Evolutionary conservation across 2,329 filamentous ascomycete species (phyloP).

Genomic region (Biscogniauxia mediterranea): DNA sequence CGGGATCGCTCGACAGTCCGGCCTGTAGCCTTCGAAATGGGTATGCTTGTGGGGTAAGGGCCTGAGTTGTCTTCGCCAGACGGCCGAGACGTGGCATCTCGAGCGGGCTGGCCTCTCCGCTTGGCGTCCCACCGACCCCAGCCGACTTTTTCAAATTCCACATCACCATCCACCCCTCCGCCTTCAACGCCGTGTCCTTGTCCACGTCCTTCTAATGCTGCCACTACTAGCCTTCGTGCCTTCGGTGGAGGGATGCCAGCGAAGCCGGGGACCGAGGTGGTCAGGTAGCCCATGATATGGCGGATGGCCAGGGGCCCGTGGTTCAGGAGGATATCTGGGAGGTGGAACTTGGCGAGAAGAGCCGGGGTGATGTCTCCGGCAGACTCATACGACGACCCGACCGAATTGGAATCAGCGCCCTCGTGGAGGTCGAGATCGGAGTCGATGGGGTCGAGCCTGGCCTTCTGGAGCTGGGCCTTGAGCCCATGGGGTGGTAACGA

Average conservation of each 20-base stretch:
- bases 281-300: conserved; percentile 92
- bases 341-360: conserved; percentile 84
- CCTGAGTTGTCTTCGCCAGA: conserved; percentile 40
- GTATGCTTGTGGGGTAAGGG: conserved; percentile 52
- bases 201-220: conserved; percentile 78
- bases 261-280: conserved; percentile 89
- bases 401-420: conserved; percentile 47
- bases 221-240: conserved; percentile 87
- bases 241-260: conserved; percentile 85
- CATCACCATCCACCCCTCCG: conserved; percentile 64
- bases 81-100: conserved; percentile 41
- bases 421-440: conserved; percentile 87
- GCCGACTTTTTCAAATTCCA: conserved; percentile 91
- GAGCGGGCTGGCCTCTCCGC: conserved; percentile 61
- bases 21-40: conserved; percentile 48
- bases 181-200: conserved; percentile 52
- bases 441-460: conserved; percentile 65
- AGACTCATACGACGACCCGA: conserved; percentile 60
- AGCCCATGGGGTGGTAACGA: conserved; percentile 78
- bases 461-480: conserved; percentile 64
- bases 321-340: conserved; percentile 85
- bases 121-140: conserved; percentile 96
- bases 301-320: conserved; percentile 92
- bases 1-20: conserved; percentile 48
- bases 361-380: conserved; percentile 79